phyloP scores from a whole-genome alignment of 1,284 basidiomycete species.

The Fomitiporia mediterranea region DNA sequence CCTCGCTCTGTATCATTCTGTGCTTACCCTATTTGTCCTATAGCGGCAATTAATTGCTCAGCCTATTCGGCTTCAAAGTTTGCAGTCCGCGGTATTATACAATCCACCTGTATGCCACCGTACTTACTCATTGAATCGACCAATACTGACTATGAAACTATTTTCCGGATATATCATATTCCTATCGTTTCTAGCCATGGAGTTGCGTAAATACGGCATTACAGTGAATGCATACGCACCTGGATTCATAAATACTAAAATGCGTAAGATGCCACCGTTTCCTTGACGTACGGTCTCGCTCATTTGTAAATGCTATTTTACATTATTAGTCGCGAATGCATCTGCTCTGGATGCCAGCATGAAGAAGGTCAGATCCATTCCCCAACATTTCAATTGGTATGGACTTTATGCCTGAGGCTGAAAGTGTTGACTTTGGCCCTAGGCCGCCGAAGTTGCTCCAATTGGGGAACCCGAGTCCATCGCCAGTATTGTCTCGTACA shows the following conservation, averaged over 20 bases:
- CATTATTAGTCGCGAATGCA: no score
- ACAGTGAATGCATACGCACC: slow-evolving; percentile 18
- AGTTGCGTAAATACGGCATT: slow-evolving; percentile 22
- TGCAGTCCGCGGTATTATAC: slow-evolving; percentile 15
- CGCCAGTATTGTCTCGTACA: slow-evolving; percentile 11
- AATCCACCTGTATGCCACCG: slow-evolving; percentile 9
- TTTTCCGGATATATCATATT: neutral
- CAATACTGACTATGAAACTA: no score
- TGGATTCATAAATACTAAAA: slow-evolving; percentile 6
- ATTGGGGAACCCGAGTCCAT: neutral
- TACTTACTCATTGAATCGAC: neutral
- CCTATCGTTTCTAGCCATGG: slow-evolving; percentile 11
- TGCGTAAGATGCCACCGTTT: slow-evolving; percentile 5
- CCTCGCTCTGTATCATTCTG: no score
- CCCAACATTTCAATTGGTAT: neutral
- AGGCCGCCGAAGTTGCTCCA: neutral
- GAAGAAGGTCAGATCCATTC: no score
- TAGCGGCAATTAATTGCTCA: no score
- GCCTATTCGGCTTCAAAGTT: slow-evolving; percentile 17
- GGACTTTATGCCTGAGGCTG: no score
- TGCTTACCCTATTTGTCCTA: no score
- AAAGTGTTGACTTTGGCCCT: neutral
- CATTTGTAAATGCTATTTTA: no score
- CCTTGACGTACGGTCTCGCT: no score
- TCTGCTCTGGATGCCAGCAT: no score